Percentiles rank a stretch among this genome's conserved stretches.
phyloP scores from a whole-genome alignment of 2,329 filamentous ascomycete species.

The Septoria petroselini region DNA sequence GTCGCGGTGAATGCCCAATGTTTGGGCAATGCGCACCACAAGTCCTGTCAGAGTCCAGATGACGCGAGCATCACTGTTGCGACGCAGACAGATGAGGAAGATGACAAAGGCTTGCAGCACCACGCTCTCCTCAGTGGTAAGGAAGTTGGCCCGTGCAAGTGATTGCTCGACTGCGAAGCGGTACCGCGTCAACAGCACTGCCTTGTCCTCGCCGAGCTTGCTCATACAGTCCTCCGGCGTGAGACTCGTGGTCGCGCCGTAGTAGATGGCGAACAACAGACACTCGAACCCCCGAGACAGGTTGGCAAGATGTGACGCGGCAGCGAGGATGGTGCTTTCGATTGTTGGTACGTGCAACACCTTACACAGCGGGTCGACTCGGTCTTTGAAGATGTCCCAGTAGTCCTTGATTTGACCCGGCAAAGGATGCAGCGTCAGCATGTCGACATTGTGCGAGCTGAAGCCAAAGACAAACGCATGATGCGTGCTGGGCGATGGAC shows the following conservation, averaged over 20 bases:
- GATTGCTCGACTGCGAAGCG: constrained; percentile 63
- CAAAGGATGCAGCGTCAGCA: constrained; percentile 62
- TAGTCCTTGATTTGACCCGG: constrained; percentile 64
- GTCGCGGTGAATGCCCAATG: constrained; percentile 60
- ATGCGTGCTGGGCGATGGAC: constrained; percentile 50
- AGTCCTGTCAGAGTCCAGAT: constrained; percentile 61
- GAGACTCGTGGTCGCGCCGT: constrained; percentile 55
- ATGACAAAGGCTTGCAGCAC: constrained; percentile 62
- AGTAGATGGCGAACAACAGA: constrained; percentile 62
- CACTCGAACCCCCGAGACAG: constrained; percentile 58
- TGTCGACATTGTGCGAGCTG: constrained; percentile 65
- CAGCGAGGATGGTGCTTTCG: constrained; percentile 59
- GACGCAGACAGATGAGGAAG: constrained; percentile 57
- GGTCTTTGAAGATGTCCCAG: constrained; percentile 69
- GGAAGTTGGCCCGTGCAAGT: constrained; percentile 59
- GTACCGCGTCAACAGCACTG: constrained; percentile 52
- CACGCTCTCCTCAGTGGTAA: constrained; percentile 60
- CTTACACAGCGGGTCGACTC: constrained; percentile 70
- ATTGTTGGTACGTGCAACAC: constrained; percentile 67
- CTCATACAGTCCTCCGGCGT: constrained; percentile 47
- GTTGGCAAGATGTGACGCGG: constrained; percentile 57
- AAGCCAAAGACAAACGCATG: constrained; percentile 72
- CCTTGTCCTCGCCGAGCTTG: constrained; percentile 53
- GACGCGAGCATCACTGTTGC: constrained; percentile 50
- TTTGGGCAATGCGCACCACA: constrained; percentile 57